Base-by-base conservation (phyloP, 345 rosid genomes). In the Arabis hirsuta region DNA sequence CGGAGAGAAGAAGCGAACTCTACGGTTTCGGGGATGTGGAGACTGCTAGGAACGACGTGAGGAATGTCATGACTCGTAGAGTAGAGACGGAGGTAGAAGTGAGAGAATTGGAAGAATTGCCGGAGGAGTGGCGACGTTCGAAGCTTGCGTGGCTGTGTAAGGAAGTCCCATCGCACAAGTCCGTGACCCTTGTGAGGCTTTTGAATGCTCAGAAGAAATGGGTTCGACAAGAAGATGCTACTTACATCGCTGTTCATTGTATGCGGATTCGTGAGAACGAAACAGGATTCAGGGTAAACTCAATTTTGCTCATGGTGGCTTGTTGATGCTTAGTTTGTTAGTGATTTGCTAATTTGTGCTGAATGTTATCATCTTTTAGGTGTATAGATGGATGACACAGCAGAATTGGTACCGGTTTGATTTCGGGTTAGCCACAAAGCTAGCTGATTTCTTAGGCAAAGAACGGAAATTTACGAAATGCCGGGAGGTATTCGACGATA, bases 71-170 rank as follows among this genome's bases (percentile, higher is more conserved):
- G 31, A 67, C 84, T 62, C 78, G 39, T 52, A 31, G 80, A 59
- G 42, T 76, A 0, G 76, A 76, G 16, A 78, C 89, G 22, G 81
- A 47, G 41, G 55, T 90, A 41, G 90, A 89, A 76, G 90, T 90
- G 16, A 84, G 12, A 80, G 89, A 86, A 48, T 71, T 90, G 72
- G 88, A 80, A 77, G 95, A 92, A 73, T 65, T 90, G 6, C 92
- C 92, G 19, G 96, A 89, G 79, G 89, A 90, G 48, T 94, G 97
- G 96, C 78, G 94, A 80, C 79, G 97, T 36, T 73, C 96, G 42
- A 90, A 83, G 84, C 74, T 94, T 44, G 98, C 96, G 0, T 89
- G 98, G 98, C 87, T 93, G 12, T 93, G 97, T 72, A 91, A 91
- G 70, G 90, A 94, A 68, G 78, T 89, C 54, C 97, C 96, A 4